phyloP scores from a whole-genome alignment of 768 basidiomycete genomes.

The Mycena haematopus region DNA sequence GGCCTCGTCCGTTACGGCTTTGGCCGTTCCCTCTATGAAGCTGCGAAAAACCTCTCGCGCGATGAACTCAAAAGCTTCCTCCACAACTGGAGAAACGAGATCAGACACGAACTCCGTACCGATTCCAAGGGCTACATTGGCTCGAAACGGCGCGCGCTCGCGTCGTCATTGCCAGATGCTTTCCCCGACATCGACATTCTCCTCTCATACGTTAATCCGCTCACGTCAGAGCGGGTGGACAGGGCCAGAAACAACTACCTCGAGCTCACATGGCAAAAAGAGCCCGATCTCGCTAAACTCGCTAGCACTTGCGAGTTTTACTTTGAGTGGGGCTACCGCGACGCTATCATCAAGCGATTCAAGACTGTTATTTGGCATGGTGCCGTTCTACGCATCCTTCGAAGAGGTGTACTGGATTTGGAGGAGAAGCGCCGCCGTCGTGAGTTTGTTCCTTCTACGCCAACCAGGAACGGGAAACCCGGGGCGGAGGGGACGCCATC shows the following conservation, averaged over 20 bases:
- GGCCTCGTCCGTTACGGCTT: slow-evolving; percentile 85
- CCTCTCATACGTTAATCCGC: slow-evolving; percentile 77
- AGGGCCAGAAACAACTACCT: slow-evolving; percentile 46
- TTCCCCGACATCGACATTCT: slow-evolving; percentile 81
- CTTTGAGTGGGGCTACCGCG: slow-evolving; percentile 92
- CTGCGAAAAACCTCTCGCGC: slow-evolving; percentile 56
- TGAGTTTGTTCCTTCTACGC: slow-evolving; percentile 43
- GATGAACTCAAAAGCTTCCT: slow-evolving; percentile 60
- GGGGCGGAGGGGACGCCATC: slow-evolving; percentile 52
- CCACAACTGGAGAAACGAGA: slow-evolving; percentile 63
- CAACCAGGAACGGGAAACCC: slow-evolving; percentile 35
- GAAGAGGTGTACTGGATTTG: slow-evolving; percentile 62
- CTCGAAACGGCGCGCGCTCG: slow-evolving; percentile 67
- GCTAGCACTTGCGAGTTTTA: slow-evolving; percentile 84
- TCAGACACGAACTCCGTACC: slow-evolving; percentile 70
- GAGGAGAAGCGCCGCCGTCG: slow-evolving; percentile 39
- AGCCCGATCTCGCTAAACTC: slow-evolving; percentile 73
- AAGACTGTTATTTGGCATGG: slow-evolving; percentile 84
- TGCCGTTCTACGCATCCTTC: slow-evolving; percentile 70
- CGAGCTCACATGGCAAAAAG: slow-evolving; percentile 54
- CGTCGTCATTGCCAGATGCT: slow-evolving; percentile 64
- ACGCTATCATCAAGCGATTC: slow-evolving; percentile 84
- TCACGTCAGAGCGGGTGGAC: slow-evolving; percentile 71
- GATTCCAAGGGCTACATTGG: slow-evolving; percentile 70
- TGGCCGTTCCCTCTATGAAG: slow-evolving; percentile 69